Percentiles rank a stretch among this genome's conserved stretches.
Evolutionary conservation across 2,329 filamentous ascomycete genomes (phyloP).

Genomic region (Huntiella bhutanensis): DNA sequence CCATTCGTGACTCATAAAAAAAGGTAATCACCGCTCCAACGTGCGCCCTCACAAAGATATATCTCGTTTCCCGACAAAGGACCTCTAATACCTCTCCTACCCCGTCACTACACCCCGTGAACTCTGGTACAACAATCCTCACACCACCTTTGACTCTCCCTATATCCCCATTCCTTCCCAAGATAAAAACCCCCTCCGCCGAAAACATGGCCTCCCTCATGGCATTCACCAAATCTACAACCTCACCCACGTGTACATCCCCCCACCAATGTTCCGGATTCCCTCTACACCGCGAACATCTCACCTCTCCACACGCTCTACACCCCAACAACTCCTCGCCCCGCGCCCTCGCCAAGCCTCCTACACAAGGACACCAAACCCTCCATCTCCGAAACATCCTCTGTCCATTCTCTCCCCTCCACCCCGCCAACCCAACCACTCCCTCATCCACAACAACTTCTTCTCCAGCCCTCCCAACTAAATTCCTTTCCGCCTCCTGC

Average conservation of each 20-base stretch:
- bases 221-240: slow-evolving; percentile 3
- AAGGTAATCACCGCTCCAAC: no score
- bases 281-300: slow-evolving; percentile 21
- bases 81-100: no score
- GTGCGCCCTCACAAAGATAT: no score
- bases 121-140: no score
- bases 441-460: not conserved
- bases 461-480: not conserved
- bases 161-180: no score
- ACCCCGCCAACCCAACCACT: not conserved
- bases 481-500: not conserved
- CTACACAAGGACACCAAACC: slow-evolving; percentile 19
- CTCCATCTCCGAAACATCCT: not conserved
- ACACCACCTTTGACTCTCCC: no score
- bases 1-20: not conserved
- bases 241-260: not conserved
- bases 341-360: slow-evolving; percentile 16
- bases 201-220: not conserved
- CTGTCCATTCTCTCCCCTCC: not conserved
- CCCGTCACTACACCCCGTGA: no score
- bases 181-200: no score
- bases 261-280: slow-evolving; percentile 20
- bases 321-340: slow-evolving; percentile 16
- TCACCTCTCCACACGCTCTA: slow-evolving; percentile 18
- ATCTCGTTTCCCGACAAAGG: no score